Evolutionary conservation across 2,329 filamentous ascomycete genomes (phyloP), one percentile per base, ranked within the genome.

Genomic region (Paraphoma sp.): DNA sequence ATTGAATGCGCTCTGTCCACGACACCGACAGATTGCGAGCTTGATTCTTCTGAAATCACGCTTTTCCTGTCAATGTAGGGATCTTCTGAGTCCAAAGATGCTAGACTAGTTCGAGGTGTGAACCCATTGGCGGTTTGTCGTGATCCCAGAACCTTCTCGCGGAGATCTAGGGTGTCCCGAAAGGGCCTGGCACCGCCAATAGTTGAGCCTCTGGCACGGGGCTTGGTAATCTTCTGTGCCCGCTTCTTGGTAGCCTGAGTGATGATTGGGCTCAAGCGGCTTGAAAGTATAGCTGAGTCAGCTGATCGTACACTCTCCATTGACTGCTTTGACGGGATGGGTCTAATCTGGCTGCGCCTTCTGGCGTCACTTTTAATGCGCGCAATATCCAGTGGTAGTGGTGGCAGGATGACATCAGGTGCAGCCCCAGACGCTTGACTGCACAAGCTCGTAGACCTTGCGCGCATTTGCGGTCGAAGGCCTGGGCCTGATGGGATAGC

Each of bases 371-470:
- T 67, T 41, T 70, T 73, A 50, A 68, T 68, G 28, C 69, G 66
- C 31, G 65, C 56, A 30, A 70, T 63, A 36, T 65, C 71, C 9
- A 76, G 64, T 17, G 80, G 80, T 8, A 82, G 60, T 14, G 79
- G 78, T 14, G 80, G 80, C 0, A 82, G 67, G 9, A 78, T 78
- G 12, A 72, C 70, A 29, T 75, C 74, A 10, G 80, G 80, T 7
- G 75, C 77, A 42, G 70, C 67, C n/a, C 76, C 78, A 12, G 71
- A 71, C 8, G 51, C 46, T 45, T 68, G 65, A 44, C 63, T 66
- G 30, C 61, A 68, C 6, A 69, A 54, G 46, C 68, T 74, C 9
- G 63, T 57, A 12, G 70, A 71, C 58, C 70, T 62, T 36, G 60
- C 59, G 31, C 69, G 70, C 1, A 67, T 54, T 17, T 62, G 57